Percentiles rank a stretch among this genome's conserved stretches.
These are phyloP conservation scores for Hysterium pulicare DNA, from an alignment of 2,329 filamentous ascomycete genomes.

Conservation along the genomic window DNA sequence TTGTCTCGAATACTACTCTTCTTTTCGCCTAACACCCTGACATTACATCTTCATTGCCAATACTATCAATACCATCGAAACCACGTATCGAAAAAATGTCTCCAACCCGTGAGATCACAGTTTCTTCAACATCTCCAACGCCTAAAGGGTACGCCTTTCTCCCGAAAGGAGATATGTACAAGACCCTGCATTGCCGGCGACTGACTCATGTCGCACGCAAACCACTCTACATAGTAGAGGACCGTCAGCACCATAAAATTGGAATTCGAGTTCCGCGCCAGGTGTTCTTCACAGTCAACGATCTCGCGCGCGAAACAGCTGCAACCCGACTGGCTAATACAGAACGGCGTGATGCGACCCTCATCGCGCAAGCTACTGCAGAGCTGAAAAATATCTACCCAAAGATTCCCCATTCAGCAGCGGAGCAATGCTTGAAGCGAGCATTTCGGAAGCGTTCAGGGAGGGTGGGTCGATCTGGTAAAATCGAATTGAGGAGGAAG, in stretches of 20 bases:
- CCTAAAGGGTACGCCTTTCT: constrained; percentile 31
- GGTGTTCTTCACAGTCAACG: constrained; percentile 38
- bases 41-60: no score
- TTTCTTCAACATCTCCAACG: constrained; percentile 17
- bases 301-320: constrained; percentile 39
- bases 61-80: no score
- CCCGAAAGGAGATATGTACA: constrained; percentile 32
- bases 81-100: no score
- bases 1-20: no score
- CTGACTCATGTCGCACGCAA: constrained; percentile 28
- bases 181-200: constrained; percentile 31
- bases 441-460: constrained; percentile 47
- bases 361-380: constrained; percentile 18
- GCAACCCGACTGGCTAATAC: constrained; percentile 40
- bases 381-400: constrained; percentile 43
- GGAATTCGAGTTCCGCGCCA: constrained; percentile 44
- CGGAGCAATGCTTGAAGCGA: constrained; percentile 37
- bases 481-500: constrained; percentile 37
- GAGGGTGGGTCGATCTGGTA: constrained; percentile 47
- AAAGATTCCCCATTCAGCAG: constrained; percentile 35
- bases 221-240: constrained; percentile 25
- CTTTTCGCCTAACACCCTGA: no score
- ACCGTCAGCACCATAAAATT: constrained; percentile 15
- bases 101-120: constrained; percentile 18
- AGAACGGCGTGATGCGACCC: constrained; percentile 23